These are phyloP conservation scores for Dipteronia sinensis DNA, from an alignment of 345 rosid species.

Conservation along the genomic window DNA sequence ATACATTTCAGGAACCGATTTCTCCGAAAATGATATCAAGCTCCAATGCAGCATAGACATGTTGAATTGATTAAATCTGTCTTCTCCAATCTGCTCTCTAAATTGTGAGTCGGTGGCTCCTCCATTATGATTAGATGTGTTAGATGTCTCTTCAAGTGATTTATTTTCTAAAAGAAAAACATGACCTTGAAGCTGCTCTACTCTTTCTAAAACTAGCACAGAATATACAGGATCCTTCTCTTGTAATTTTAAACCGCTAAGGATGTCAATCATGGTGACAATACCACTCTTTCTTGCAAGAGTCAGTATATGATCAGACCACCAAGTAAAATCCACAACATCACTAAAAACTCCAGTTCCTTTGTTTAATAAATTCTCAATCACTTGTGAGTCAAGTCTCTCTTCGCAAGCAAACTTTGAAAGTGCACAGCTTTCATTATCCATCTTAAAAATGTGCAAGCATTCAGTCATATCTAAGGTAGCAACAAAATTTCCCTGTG, in stretches of 20 bases:
- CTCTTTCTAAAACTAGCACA: constrained; percentile 72
- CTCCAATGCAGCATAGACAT: constrained; percentile 59
- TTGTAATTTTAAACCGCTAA: constrained; percentile 49
- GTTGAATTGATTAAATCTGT: constrained; percentile 36
- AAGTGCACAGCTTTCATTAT: constrained; percentile 44
- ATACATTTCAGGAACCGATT: constrained; percentile 83
- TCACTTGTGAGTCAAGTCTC: constrained; percentile 2
- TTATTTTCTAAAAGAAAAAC: constrained; percentile 68
- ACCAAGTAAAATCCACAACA: constrained; percentile 84
- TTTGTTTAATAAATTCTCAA: no score
- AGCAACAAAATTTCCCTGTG: constrained; percentile 63
- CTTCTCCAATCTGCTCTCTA: constrained; percentile 34
- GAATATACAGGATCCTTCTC: constrained; percentile 56
- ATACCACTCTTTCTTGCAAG: constrained; percentile 57
- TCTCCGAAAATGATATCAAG: constrained; percentile 73
- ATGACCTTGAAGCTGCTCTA: constrained; percentile 49
- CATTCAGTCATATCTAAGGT: constrained; percentile 68
- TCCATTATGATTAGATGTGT: constrained; percentile 36
- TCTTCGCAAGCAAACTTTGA: constrained; percentile 34
- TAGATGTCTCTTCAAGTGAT: constrained; percentile 33
- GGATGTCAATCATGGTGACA: constrained; percentile 58
- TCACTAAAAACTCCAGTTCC: constrained; percentile 41
- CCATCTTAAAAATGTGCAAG: constrained; percentile 64
- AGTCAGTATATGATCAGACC: constrained; percentile 76
- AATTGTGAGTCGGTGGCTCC: constrained; percentile 34